These are phyloP conservation scores for Tylopilus sp. DNA, from an alignment of 768 basidiomycete species.

Conservation along the genomic window DNA sequence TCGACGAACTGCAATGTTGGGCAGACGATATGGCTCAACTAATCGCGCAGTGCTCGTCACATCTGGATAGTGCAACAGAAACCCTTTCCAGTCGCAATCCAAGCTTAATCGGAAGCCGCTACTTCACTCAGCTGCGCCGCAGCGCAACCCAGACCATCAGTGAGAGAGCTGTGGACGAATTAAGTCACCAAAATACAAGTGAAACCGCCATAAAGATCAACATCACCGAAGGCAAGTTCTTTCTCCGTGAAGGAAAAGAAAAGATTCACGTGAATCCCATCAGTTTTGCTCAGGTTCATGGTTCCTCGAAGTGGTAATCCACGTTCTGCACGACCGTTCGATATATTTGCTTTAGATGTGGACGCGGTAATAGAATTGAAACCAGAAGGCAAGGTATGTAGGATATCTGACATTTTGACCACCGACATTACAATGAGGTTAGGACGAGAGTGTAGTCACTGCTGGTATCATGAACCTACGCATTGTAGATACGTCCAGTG, in stretches of 20 bases:
- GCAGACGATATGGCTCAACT: constrained; percentile 83
- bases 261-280: neutral
- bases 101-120: constrained; percentile 77
- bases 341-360: constrained; percentile 58
- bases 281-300: constrained; percentile 42
- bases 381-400: constrained; percentile 64
- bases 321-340: constrained; percentile 43
- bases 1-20: constrained; percentile 84
- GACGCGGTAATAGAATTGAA: constrained; percentile 63
- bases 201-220: constrained; percentile 50
- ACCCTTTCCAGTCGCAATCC: constrained; percentile 47
- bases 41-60: constrained; percentile 42
- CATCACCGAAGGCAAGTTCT: constrained; percentile 40
- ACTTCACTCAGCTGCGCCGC: constrained; percentile 49
- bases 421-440: constrained; percentile 2
- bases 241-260: neutral
- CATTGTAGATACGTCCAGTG: constrained; percentile 45
- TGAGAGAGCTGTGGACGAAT: constrained; percentile 34
- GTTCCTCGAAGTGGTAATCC: constrained; percentile 44
- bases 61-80: constrained; percentile 25
- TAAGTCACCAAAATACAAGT: constrained; percentile 22
- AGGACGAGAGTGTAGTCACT: constrained; percentile 73
- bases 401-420: neutral
- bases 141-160: constrained; percentile 40
- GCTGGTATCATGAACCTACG: constrained; percentile 60